These are phyloP conservation scores for Lithohypha guttulata DNA, from an alignment of 2,329 filamentous ascomycete species.

Conservation along the genomic window DNA sequence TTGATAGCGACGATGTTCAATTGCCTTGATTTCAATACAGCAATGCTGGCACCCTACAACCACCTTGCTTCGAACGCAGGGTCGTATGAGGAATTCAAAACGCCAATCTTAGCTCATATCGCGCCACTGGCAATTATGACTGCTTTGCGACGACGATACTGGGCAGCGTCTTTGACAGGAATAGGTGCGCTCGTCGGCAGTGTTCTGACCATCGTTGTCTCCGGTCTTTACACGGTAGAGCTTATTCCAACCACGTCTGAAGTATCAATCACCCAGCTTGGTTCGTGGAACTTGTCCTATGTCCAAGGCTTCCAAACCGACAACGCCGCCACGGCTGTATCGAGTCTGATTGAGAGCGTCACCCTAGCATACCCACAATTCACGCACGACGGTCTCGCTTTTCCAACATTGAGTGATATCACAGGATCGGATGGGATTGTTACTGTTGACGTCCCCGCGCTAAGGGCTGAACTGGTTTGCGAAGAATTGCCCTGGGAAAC, in stretches of 20 bases:
- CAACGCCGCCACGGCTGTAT: neutral
- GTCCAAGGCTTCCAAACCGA: neutral
- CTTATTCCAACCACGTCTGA: slow-evolving; percentile 13
- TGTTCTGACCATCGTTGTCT: slow-evolving; percentile 16
- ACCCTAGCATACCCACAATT: slow-evolving; percentile 7
- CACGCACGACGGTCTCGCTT: slow-evolving; percentile 6
- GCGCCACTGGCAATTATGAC: neutral
- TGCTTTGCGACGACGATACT: neutral
- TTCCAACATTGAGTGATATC: slow-evolving; percentile 4
- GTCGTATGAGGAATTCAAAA: neutral
- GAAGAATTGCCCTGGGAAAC: neutral
- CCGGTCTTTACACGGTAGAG: slow-evolving; percentile 22
- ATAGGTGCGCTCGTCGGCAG: slow-evolving; percentile 10
- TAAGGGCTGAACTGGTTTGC: neutral
- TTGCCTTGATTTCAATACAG: slow-evolving; percentile 17
- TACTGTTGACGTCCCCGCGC: neutral
- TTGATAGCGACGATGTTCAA: slow-evolving; percentile 12
- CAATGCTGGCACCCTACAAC: slow-evolving; percentile 13
- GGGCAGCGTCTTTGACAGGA: neutral
- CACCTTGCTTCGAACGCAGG: slow-evolving; percentile 13
- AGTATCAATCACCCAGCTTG: slow-evolving; percentile 18
- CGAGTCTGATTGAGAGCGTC: slow-evolving; percentile 2
- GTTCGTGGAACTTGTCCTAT: slow-evolving; percentile 18
- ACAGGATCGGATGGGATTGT: neutral
- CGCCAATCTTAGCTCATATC: neutral